A percentile compares a stretch with the other conserved stretches of the same genome.
These are phyloP conservation scores for Drechslera avenae DNA, from an alignment of 2,329 filamentous ascomycete species.

Conservation along the genomic window DNA sequence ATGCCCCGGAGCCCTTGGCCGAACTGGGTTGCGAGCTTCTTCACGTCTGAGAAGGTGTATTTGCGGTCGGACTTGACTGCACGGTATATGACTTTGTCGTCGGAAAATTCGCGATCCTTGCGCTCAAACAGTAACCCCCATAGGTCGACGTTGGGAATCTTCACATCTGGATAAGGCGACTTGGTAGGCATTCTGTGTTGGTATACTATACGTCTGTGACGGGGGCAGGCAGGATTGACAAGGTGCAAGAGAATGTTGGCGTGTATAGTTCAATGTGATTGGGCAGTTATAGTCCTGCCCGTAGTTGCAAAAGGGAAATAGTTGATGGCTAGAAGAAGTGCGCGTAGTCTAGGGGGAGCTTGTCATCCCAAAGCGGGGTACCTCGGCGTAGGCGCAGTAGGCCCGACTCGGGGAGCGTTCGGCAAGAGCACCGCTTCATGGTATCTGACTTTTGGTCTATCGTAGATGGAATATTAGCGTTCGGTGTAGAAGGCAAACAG, in stretches of 20 bases:
- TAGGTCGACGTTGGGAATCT: conserved; percentile 28
- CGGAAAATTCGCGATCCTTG: conserved; percentile 28
- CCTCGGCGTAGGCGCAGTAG: too few relatives aligned
- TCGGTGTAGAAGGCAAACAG: too few relatives aligned
- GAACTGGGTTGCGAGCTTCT: conserved; percentile 69
- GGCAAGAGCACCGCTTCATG: too few relatives aligned
- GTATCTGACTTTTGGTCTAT: too few relatives aligned
- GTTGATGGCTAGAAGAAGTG: too few relatives aligned
- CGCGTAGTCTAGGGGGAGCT: too few relatives aligned
- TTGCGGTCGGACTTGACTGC: conserved; percentile 23
- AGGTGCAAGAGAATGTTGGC: too few relatives aligned
- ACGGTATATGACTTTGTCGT: conserved; percentile 34
- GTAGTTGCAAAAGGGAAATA: background rate
- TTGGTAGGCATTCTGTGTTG: conserved; percentile 21
- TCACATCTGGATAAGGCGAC: conserved; percentile 30
- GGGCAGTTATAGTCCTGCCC: background rate
- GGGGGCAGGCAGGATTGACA: background rate
- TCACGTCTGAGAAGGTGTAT: conserved; percentile 73
- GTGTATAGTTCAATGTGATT: too few relatives aligned
- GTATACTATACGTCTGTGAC: background rate
- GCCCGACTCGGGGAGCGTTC: too few relatives aligned
- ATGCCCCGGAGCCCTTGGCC: conserved; percentile 74
- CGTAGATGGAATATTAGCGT: too few relatives aligned
- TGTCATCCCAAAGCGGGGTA: too few relatives aligned
- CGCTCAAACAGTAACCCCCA: conserved; percentile 32